These are phyloP conservation scores for Arabidopsis suecica DNA, from an alignment of 345 rosid species.

Conservation along the genomic window DNA sequence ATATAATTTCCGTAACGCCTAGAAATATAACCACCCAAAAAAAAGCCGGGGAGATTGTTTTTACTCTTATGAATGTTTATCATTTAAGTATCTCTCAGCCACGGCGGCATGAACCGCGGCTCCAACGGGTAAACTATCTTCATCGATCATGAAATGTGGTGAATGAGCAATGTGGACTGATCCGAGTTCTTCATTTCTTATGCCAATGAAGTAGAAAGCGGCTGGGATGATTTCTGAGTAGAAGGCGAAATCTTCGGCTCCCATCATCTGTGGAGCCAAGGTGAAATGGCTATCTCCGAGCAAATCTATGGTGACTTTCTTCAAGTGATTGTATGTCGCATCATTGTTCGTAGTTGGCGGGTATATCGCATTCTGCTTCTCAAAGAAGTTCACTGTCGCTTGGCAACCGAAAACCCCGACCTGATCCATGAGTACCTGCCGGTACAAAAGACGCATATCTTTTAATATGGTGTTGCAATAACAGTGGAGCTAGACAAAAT, in stretches of 20 bases:
- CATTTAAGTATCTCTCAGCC: conserved; percentile 81
- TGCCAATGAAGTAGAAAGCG: conserved; percentile 83
- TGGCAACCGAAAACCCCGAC: conserved; percentile 70
- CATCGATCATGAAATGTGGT: conserved; percentile 85
- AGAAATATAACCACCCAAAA: conserved; percentile 17
- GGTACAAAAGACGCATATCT: background rate
- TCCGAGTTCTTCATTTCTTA: conserved; percentile 76
- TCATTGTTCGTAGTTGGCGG: conserved; percentile 76
- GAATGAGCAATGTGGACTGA: conserved; percentile 76
- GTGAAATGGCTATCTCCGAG: conserved; percentile 62
- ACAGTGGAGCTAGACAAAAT: background rate
- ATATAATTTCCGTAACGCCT: conserved; percentile 12
- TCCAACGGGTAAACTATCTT: conserved; percentile 80
- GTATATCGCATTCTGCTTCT: conserved; percentile 63
- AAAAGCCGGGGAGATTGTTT: background rate
- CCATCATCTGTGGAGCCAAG: conserved; percentile 81
- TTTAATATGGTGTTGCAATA: background rate
- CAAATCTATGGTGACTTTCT: conserved; percentile 63
- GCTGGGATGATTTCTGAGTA: conserved; percentile 72
- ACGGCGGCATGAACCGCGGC: conserved; percentile 80
- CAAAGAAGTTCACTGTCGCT: conserved; percentile 73
- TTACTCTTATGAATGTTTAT: conserved; percentile 29
- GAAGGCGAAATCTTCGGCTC: conserved; percentile 91
- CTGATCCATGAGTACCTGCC: conserved; percentile 82
- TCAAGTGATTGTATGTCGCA: conserved; percentile 70